phyloP scores from a whole-genome alignment of 768 basidiomycete genomes.

The Calocybe indica region DNA sequence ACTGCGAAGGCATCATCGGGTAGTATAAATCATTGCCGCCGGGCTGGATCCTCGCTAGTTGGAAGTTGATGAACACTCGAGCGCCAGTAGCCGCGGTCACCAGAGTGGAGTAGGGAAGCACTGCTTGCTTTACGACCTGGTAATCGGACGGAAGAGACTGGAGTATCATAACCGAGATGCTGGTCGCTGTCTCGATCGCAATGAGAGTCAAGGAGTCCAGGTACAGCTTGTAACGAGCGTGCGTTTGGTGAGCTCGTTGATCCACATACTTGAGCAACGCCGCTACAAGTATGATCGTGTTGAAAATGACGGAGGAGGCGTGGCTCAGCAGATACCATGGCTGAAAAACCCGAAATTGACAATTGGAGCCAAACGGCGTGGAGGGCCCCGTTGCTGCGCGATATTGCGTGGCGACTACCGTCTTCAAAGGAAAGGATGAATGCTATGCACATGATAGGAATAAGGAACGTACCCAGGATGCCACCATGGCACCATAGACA shows the following conservation, averaged over 20 bases:
- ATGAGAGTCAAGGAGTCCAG: constrained; percentile 3
- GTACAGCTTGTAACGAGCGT: background rate
- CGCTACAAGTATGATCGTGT: constrained; percentile 4
- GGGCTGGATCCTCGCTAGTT: too few relatives aligned
- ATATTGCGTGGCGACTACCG: constrained; percentile 6
- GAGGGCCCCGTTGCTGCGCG: constrained; percentile 1
- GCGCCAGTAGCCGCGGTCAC: constrained; percentile 9
- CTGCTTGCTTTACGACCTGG: constrained; percentile 4
- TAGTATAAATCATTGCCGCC: too few relatives aligned
- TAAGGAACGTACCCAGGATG: constrained; percentile 3
- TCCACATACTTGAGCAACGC: constrained; percentile 3
- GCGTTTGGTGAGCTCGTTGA: constrained; percentile 1
- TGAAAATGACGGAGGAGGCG: constrained; percentile 7
- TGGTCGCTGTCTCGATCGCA: constrained; percentile 4
- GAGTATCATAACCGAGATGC: constrained; percentile 3
- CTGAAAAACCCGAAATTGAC: constrained; percentile 1
- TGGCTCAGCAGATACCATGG: constrained; percentile 6
- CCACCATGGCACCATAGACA: constrained; percentile 5
- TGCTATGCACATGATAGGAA: background rate
- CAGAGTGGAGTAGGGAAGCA: constrained; percentile 4
- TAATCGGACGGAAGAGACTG: constrained; percentile 2
- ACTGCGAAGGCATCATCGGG: too few relatives aligned
- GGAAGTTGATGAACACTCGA: constrained; percentile 2
- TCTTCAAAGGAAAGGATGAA: background rate
- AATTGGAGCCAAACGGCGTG: constrained; percentile 9